Base-by-base conservation (phyloP, 768 basidiomycete genomes). In the Kondoa subrosea region DNA sequence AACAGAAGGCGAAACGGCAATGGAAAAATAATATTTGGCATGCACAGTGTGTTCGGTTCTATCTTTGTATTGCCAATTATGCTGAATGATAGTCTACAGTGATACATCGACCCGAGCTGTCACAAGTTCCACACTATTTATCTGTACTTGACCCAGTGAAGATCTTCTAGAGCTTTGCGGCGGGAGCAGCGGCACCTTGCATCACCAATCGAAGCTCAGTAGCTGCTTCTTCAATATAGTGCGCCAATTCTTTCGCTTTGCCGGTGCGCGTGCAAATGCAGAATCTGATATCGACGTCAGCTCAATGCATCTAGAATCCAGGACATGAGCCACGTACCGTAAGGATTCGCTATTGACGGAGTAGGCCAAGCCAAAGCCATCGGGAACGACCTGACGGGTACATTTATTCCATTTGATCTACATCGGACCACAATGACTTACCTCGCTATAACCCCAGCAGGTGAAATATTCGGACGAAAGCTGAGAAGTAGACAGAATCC, bases 371-470 rank as follows among this genome's bases (percentile, higher is more conserved):
- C 92, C 92, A 73, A 89, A 95, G 4, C 91, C 92, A 72, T 95
- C 89, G 1, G 85, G 82, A 0, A 93, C 90, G 29, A 93, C 91
- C 33, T 25, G 25, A 3, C n/a, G 50, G 40, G 34, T 25, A 21
- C 62, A 34, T 26, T 27, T 64, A 65, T n/a, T 31, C 64, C 31
- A 30, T 40, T 4, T 25, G 50, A 16, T 65, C 56, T 27, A 27
- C 40, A 25, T 56, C 57, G 32, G 66, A 34, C 31, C 72, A 32
- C 70, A 72, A 2, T 25, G 31, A 27, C 34, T 14, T 14, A 61
- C 88, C 82, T 93, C 89, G 4, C 91, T 91, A 75, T 96, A 96
- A 16, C 93, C 95, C 93, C 93, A 97, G 26, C 91, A 91, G 72
- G 92, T 89, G 34, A 99, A 80, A 76, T 82, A 91, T 64, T 80